phyloP scores from a whole-genome alignment of 371 early-diverging fungal species.

The Chytridium lagenaria region DNA sequence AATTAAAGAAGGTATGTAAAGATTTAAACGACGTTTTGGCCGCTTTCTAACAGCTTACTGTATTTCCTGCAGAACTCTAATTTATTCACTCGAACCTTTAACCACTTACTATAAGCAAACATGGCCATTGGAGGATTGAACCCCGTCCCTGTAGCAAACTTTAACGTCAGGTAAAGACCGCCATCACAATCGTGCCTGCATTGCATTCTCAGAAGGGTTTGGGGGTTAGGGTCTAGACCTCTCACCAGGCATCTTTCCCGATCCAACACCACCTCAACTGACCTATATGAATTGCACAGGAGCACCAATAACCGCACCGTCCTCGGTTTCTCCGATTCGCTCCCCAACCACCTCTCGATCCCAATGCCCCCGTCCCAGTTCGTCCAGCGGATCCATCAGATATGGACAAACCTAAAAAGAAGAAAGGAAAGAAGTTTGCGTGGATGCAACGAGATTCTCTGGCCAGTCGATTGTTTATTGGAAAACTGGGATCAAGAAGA shows the following conservation, averaged over 20 bases:
- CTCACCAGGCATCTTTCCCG: background rate
- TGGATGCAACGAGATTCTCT: constrained; percentile 31
- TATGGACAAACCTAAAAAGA: background rate
- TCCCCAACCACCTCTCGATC: background rate
- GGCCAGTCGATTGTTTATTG: constrained; percentile 27
- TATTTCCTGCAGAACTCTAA: too few species aligned
- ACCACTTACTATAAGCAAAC: too few species aligned
- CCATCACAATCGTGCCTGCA: background rate
- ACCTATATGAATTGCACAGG: background rate
- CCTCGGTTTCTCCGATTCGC: constrained; percentile 6
- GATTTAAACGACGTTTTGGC: too few species aligned
- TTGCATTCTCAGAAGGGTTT: background rate
- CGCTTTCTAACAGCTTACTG: too few species aligned
- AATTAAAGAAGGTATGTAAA: too few species aligned
- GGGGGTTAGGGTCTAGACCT: background rate
- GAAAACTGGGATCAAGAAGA: constrained; percentile 27
- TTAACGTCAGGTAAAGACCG: constrained; percentile 12
- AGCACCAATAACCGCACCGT: background rate
- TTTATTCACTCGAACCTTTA: too few species aligned
- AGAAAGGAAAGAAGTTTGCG: constrained; percentile 16
- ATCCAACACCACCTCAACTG: background rate
- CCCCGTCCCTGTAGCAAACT: constrained; percentile 14
- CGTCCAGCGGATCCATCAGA: background rate
- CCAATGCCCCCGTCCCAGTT: constrained; percentile 12
- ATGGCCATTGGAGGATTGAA: constrained; percentile 25